Base-by-base conservation (phyloP, 768 basidiomycete genomes). In the Suillus paluster region DNA sequence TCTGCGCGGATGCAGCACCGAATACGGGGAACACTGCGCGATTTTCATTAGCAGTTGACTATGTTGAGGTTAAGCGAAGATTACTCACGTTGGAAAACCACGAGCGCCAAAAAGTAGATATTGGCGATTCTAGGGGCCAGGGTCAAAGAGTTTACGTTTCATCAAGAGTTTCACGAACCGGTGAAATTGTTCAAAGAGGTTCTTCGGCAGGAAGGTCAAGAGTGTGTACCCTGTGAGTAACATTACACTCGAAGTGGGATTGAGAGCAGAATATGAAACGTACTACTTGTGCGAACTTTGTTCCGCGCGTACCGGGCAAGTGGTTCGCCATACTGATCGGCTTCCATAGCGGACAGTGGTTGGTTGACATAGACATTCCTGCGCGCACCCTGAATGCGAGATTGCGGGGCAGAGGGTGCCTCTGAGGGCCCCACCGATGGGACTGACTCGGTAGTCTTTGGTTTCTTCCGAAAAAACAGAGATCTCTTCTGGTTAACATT, bases 251-350 rank as follows among this genome's bases (percentile, higher is more conserved):
- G 7, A 27, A 33, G 11, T 3, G 11, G 30, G 6, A 33, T 33
- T 25, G 6, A 46, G 2, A 33, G 41, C 34, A 55, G 11, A 2
- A 38, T 19, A 38, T 5, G 42, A 45, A 14, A 86, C 91, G 78
- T 75, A 95, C 94, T 97, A 66, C 90, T 92, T 44, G 96, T 97
- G 71, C 91, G 83, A 65, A 98, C 94, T 84, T 97, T 98, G 74
- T 97, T 98, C 69, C 96, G 80, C 34, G 86, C 84, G 75, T 95
- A 98, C n/a, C 86, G 84, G 42, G 78, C 86, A 58, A 84, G 76
- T 0, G 93, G 95, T 61, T 96, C 91, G n/a, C 92, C 93, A 53
- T 85, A 71, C 3, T 79, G 75, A 69, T 90, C 88, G 44, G 90
- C 75, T 74, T 95, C 90, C 66, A 81, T 77, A 23, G 84, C 78